Percentiles rank a stretch among this genome's conserved stretches.
phyloP scores from a whole-genome alignment of 2,329 filamentous ascomycete genomes.

The Cordyceps fumosorosea region DNA sequence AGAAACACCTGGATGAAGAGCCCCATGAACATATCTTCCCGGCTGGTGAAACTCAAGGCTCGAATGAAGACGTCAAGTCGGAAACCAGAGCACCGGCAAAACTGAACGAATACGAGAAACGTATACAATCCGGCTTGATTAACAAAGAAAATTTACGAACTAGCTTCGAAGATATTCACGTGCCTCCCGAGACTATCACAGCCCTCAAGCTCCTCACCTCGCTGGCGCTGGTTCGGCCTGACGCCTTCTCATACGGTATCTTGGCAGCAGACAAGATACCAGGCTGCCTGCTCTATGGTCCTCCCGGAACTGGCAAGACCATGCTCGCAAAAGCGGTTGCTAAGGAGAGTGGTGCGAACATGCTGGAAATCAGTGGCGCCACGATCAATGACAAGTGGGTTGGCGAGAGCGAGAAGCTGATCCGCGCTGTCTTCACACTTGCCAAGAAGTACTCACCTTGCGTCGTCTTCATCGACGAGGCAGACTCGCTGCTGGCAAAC shows the following conservation, averaged over 20 bases:
- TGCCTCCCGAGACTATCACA: conserved; percentile 73
- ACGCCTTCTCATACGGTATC: conserved; percentile 95
- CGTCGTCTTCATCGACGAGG: conserved; percentile 95
- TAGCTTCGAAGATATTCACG: conserved; percentile 83
- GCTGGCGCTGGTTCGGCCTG: conserved; percentile 76
- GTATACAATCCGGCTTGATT: conserved; percentile 73
- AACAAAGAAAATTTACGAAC: conserved; percentile 76
- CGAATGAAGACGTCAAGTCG: conserved; percentile 24
- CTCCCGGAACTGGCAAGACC: conserved; percentile 73
- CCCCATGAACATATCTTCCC: conserved; percentile 20
- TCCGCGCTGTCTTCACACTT: conserved; percentile 82
- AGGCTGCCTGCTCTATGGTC: conserved; percentile 80
- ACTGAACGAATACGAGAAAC: conserved; percentile 73
- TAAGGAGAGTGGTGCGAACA: conserved; percentile 61
- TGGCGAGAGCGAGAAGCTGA: conserved; percentile 93
- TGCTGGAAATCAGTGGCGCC: conserved; percentile 83
- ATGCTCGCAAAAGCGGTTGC: conserved; percentile 63
- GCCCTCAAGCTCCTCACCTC: conserved; percentile 85
- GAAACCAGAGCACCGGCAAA: conserved; percentile 28
- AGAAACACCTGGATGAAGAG: conserved; percentile 25
- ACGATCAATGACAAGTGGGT: conserved; percentile 96
- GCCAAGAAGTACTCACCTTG: conserved; percentile 88
- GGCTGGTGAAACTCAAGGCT: conserved; percentile 21
- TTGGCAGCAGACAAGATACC: conserved; percentile 86
- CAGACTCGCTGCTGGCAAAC: conserved; percentile 82